Conservation (phyloP, 805 yeast species). For the Starmerella roubikii region DNA sequence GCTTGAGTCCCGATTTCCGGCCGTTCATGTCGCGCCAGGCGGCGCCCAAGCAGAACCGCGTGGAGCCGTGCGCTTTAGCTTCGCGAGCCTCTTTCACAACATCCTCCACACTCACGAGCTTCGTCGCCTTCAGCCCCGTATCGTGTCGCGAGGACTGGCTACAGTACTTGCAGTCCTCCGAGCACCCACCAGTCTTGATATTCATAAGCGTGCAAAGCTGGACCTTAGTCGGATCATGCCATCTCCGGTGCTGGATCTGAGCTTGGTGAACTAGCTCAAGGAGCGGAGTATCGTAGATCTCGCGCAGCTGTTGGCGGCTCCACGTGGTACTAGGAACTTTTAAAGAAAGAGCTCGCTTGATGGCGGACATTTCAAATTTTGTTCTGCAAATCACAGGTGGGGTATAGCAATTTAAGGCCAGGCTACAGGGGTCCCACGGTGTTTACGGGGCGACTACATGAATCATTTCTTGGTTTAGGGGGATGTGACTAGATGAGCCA, state of each 20-base stretch:
- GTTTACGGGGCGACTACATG: neutral
- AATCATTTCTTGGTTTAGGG: neutral
- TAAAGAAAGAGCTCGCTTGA: constrained; percentile 2
- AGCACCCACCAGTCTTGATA: constrained; percentile 69
- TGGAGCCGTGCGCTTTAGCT: constrained; percentile 58
- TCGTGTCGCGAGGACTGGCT: constrained; percentile 58
- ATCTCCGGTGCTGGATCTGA: constrained; percentile 50
- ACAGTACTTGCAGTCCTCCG: constrained; percentile 73
- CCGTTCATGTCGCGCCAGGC: constrained; percentile 84
- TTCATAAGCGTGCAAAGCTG: constrained; percentile 65
- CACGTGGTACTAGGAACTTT: constrained; percentile 27
- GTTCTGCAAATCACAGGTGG: neutral
- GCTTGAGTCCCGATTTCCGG: constrained; percentile 50
- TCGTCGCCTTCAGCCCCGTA: constrained; percentile 61
- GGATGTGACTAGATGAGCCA: neutral
- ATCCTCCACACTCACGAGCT: constrained; percentile 44
- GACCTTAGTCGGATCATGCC: constrained; percentile 55
- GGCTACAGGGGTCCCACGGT: neutral
- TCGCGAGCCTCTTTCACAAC: constrained; percentile 49
- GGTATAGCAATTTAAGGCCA: neutral
- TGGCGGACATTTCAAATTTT: neutral
- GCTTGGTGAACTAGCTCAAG: constrained; percentile 47
- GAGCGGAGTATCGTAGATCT: constrained; percentile 53
- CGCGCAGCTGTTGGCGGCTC: constrained; percentile 46
- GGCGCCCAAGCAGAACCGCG: constrained; percentile 75